These are phyloP conservation scores for Copromyces sp. DNA, from an alignment of 495 filamentous ascomycete species.

Conservation along the genomic window DNA sequence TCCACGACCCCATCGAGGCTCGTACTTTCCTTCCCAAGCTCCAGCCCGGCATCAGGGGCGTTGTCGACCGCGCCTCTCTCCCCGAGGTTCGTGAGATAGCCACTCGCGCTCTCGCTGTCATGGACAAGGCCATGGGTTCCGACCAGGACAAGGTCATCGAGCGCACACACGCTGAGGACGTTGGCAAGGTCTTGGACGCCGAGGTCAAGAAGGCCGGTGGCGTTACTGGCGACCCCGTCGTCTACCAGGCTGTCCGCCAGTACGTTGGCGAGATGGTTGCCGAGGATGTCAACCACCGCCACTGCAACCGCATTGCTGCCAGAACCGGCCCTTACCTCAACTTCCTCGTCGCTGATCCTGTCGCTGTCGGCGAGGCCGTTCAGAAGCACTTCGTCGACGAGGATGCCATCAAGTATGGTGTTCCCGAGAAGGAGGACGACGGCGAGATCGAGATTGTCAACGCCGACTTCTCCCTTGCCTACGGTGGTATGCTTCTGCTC, in stretches of 20 bases:
- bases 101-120: constrained; percentile 68
- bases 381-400: constrained; percentile 66
- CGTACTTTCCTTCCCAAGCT: constrained; percentile 94
- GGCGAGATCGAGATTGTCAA: constrained; percentile 90
- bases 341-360: constrained; percentile 49
- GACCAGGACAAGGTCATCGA: constrained; percentile 54
- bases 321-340: constrained; percentile 65
- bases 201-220: constrained; percentile 63
- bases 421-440: constrained; percentile 74
- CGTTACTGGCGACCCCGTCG: constrained; percentile 48
- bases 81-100: constrained; percentile 93
- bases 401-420: constrained; percentile 77
- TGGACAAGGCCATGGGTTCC: constrained; percentile 87
- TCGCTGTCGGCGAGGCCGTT: constrained; percentile 52
- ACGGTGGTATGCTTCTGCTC: constrained; percentile 95
- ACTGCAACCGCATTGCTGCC: constrained; percentile 57
- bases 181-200: constrained; percentile 60
- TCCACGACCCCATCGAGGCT: constrained; percentile 94
- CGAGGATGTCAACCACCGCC: constrained; percentile 79
- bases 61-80: constrained; percentile 78
- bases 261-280: constrained; percentile 82
- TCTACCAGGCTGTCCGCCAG: constrained; percentile 56
- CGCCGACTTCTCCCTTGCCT: constrained; percentile 93
- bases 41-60: constrained; percentile 82
- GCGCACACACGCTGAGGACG: constrained; percentile 62